Percentiles rank a stretch among this genome's conserved stretches.
Conservation (phyloP, 225 moss, liverwort and hornwort genomes). For the Lunularia cruciata region DNA sequence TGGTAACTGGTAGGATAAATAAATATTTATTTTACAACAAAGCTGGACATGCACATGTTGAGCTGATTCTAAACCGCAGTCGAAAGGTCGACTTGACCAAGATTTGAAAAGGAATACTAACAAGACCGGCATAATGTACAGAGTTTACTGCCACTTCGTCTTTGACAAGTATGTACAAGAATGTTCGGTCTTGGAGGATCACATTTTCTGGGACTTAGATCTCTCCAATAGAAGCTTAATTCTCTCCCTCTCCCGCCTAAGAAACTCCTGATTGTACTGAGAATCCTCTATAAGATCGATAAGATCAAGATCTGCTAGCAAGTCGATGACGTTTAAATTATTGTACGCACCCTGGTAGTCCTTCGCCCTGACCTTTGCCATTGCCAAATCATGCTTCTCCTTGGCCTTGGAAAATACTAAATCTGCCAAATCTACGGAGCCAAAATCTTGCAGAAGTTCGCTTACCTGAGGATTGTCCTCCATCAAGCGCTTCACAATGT, state of each 20-base stretch:
- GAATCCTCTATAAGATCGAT: constrained; percentile 5
- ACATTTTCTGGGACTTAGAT: too few species aligned
- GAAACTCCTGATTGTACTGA: not conserved
- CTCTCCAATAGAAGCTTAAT: not conserved
- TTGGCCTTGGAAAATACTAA: not conserved
- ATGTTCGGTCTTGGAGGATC: too few species aligned
- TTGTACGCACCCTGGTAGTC: constrained; percentile 9
- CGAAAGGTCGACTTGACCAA: too few species aligned
- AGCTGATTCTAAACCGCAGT: too few species aligned
- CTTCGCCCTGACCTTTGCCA: not conserved
- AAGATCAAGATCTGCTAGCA: not conserved
- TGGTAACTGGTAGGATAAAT: too few species aligned
- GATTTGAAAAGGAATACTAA: too few species aligned
- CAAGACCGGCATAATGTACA: constrained; percentile 3
- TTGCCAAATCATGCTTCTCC: constrained; percentile 2
- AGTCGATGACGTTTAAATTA: not conserved
- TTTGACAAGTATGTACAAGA: too few species aligned
- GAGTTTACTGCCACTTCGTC: not conserved
- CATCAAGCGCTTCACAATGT: constrained; percentile 9
- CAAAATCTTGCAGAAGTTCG: constrained; percentile 6
- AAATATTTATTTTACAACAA: too few species aligned
- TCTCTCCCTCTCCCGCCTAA: not conserved
- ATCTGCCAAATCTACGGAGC: not conserved
- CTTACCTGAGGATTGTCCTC: not conserved
- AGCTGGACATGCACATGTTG: too few species aligned